Base-by-base conservation (phyloP, 1,284 basidiomycete species). In the Mycosarcoma maydis region DNA sequence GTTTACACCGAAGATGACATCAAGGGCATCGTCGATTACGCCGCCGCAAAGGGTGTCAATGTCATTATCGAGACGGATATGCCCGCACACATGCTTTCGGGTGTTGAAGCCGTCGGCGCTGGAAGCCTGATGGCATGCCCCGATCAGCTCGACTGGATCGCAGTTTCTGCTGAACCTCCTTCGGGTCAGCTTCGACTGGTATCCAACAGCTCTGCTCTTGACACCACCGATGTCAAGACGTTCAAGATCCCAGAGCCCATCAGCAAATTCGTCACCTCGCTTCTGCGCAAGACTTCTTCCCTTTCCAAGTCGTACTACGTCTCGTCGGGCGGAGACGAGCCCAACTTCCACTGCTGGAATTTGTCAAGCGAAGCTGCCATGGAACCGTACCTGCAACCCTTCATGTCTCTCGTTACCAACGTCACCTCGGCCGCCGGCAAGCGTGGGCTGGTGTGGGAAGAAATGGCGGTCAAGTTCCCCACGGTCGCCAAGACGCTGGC, bases 311-410 rank as follows among this genome's bases (percentile, higher is more conserved):
- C 88, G 16, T 84, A 80, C 22, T 85, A 90, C 57, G 87, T 94
- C 78, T 88, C 87, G 67, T 90, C 90, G 0, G 92, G 92, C 2
- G 92, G 92, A 0, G 92, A 94, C 77, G 92, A 94, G 82, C 80
- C 93, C 62, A 92, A 92, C 76, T 76, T 80, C 9, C 84, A 85
- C 37, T 92, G 90, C 82, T 92, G 90, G 77, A 83, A 83, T 8
- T 26, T 54, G 6, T 57, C 54, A 4, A 51, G 47, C 22, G 69
- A 79, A 29, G 45, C 44, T 13, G 40, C 53, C 14, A 75, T 76
- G 45, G 67, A 72, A 45, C 60, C 61, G 11, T 41, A 53, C 23
- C 38, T 93, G 38, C 83, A 85, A 65, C 76, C 79, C 0, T 92
- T 92, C 80, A 87, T 87, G 7, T 82, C 85, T 49, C 81, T 83